Evolutionary conservation across 2,329 filamentous ascomycete genomes (phyloP).

Genomic region (Ophiobolus disseminans): DNA sequence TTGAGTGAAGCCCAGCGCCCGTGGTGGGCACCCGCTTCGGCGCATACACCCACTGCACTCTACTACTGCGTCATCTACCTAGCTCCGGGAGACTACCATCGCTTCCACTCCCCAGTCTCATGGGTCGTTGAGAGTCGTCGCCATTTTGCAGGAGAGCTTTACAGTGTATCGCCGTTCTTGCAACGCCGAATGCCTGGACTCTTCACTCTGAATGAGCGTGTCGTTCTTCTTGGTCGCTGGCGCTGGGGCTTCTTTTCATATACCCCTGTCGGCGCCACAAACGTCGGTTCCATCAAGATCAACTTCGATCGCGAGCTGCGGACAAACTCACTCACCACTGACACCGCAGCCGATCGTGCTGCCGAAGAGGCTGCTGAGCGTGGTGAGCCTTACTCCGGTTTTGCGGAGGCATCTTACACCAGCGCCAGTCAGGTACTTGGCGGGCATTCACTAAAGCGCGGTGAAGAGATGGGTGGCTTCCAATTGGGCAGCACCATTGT

Average conservation of each 20-base stretch:
- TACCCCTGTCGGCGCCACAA: constrained; percentile 94
- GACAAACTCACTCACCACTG: constrained; percentile 89
- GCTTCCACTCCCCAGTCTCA: constrained; percentile 92
- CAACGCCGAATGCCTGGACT: constrained; percentile 91
- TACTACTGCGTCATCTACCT: constrained; percentile 97
- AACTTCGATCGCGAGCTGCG: constrained; percentile 96
- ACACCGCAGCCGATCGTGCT: constrained; percentile 87
- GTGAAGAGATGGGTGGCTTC: constrained; percentile 98
- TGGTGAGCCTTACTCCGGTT: constrained; percentile 87
- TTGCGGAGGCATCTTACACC: constrained; percentile 88
- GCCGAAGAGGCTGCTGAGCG: constrained; percentile 77
- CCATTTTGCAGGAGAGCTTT: constrained; percentile 97
- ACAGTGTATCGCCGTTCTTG: constrained; percentile 92
- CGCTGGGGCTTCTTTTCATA: constrained; percentile 97
- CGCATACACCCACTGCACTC: constrained; percentile 66
- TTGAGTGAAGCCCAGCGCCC: constrained; percentile 66
- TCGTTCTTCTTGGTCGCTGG: constrained; percentile 92
- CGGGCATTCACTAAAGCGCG: constrained; percentile 82
- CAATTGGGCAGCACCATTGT: constrained; percentile 95
- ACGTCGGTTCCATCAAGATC: constrained; percentile 94
- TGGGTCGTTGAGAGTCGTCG: constrained; percentile 95
- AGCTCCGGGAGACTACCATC: constrained; percentile 96
- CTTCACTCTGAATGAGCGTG: constrained; percentile 95
- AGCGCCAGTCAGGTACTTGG: constrained; percentile 77
- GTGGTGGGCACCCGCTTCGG: constrained; percentile 55